Evolutionary conservation across 495 filamentous ascomycete species (phyloP).

Genomic region (Talaromyces ruber): DNA sequence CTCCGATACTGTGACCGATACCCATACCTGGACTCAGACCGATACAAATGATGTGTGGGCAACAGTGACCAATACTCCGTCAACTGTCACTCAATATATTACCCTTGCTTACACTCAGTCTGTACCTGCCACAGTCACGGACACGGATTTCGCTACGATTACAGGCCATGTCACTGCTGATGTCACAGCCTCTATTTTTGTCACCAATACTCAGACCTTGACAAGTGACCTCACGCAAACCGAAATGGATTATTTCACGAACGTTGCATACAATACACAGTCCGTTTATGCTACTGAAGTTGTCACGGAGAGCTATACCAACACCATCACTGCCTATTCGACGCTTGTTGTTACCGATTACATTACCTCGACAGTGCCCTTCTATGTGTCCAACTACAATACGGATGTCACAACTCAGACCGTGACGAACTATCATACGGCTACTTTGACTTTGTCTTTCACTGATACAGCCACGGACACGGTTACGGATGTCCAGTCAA

Average conservation of each 20-base stretch:
- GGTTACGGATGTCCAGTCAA: background rate
- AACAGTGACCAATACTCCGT: background rate
- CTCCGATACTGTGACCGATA: background rate
- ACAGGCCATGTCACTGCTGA: background rate
- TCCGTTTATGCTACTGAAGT: background rate
- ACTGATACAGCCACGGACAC: background rate
- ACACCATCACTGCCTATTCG: background rate
- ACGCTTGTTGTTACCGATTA: background rate
- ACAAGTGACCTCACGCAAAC: background rate
- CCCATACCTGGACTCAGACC: background rate
- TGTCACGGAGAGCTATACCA: background rate
- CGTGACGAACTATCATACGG: slow-evolving; percentile 21
- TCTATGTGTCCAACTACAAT: background rate
- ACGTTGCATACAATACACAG: background rate
- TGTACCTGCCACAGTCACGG: background rate
- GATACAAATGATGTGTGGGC: background rate
- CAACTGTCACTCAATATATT: background rate
- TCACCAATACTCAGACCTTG: background rate
- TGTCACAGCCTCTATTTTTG: background rate
- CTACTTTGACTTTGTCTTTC: slow-evolving; percentile 67
- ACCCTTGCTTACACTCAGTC: background rate
- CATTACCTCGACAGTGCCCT: background rate
- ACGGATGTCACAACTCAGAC: background rate
- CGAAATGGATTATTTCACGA: background rate
- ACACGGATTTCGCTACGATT: background rate